Percentiles rank a stretch among this genome's conserved stretches.
Evolutionary conservation across 352 stramenopile species (phyloP).

Genomic region (Pythium volutum): DNA sequence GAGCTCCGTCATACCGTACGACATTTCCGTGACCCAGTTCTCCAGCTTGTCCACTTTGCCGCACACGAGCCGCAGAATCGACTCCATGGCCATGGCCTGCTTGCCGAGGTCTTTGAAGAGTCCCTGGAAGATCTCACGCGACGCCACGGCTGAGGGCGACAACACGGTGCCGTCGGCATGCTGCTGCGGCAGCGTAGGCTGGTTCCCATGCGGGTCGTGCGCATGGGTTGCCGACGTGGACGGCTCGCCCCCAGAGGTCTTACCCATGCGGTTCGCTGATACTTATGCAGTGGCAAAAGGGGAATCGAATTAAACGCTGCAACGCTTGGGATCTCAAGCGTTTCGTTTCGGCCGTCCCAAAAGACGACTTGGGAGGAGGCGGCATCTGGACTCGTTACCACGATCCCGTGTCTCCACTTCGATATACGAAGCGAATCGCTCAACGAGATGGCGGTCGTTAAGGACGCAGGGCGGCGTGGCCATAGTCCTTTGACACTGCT

Average conservation of each 20-base stretch:
- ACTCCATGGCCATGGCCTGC: constrained; percentile 74
- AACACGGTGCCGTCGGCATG: constrained; percentile 1
- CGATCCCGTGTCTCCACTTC: not conserved
- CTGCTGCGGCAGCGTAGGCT: not conserved
- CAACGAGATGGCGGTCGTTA: not conserved
- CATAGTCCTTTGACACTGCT: not conserved
- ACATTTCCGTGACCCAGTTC: constrained; percentile 68
- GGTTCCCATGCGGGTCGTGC: constrained; percentile 8
- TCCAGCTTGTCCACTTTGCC: constrained; percentile 76
- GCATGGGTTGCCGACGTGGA: not conserved
- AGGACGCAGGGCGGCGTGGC: not conserved
- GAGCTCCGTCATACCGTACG: constrained; percentile 70
- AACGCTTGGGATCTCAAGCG: not conserved
- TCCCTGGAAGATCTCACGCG: constrained; percentile 59
- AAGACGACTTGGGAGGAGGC: not conserved
- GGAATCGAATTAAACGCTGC: not conserved
- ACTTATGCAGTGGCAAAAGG: no score
- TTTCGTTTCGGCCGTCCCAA: not conserved
- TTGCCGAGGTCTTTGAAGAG: constrained; percentile 71
- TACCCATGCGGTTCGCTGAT: not conserved
- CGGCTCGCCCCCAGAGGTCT: constrained; percentile 1
- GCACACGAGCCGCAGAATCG: constrained; percentile 62
- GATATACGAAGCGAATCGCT: not conserved
- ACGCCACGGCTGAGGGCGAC: constrained; percentile 19
- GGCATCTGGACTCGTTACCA: not conserved